Base-by-base conservation (phyloP, 805 yeast species). In the Candida verbasci region DNA sequence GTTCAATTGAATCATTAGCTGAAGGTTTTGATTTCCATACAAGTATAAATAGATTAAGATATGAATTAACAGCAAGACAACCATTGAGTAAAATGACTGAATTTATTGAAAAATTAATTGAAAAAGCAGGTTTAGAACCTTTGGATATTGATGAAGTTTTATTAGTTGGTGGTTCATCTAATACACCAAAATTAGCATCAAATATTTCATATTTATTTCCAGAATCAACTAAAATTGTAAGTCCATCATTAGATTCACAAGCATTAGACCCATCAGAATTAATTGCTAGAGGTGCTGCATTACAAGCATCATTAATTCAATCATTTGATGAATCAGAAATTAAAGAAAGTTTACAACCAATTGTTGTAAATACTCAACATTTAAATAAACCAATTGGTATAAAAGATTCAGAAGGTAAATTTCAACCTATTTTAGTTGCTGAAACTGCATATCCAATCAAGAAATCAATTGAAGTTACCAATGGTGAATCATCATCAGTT, bases 1-100 rank as follows among this genome's bases (percentile, higher is more conserved):
- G 88, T 56, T 93, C 97, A 31, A 85, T 93, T 50, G 98, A 93
- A 66, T 84, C 96, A 16, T 75, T 93, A 46, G 91, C 95, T 42
- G 95, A 85, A 42, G 98, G 98, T 45, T 78, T 72, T 58, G 98
- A 93, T 67, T 93, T 82, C 79, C 89, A 86, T 67, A 78, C 95
- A 45, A 75, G 91, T 41, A 81, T 93, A 58, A 93, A 93, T 77
- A 85, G 97, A 72, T 72, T 93, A 68, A 79, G 96, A 66, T 93
- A 76, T 58, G 98, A 93, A 71, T 72, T 91, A 46, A 80, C 85
- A 39, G 86, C 87, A 35, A 81, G 93, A 68, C 69, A 76, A 47
- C 88, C 83, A 21, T 77, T 91, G 52, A 65, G 79, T 46, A 77
- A 82, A 60, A 82, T 88, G 78, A 68, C 83, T 44, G 68, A 74